These are phyloP conservation scores for Xylariaceae sp. DNA, from an alignment of 2,329 filamentous ascomycete genomes.

Conservation along the genomic window DNA sequence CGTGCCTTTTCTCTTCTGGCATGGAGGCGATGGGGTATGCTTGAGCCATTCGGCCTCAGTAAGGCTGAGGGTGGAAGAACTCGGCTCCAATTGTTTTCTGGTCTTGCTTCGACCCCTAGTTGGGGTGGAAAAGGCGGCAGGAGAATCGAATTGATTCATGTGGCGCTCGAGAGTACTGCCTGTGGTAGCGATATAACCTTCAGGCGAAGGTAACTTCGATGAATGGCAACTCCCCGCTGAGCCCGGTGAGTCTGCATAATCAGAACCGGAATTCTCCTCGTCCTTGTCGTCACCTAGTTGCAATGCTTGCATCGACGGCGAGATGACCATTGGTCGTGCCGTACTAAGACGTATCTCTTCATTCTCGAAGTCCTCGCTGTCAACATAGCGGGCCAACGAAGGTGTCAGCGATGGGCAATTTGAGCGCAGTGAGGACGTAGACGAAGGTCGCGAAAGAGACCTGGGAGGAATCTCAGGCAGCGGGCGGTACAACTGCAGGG, in stretches of 20 bases:
- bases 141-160: constrained; percentile 27
- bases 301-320: constrained; percentile 28
- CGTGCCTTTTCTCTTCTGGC: constrained; percentile 9
- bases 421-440: constrained; percentile 28
- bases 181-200: constrained; percentile 30
- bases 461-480: constrained; percentile 28
- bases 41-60: constrained; percentile 33
- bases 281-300: constrained; percentile 18
- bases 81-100: constrained; percentile 3
- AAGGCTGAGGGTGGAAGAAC: constrained; percentile 19
- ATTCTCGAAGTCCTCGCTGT: constrained; percentile 32
- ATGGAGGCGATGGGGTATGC: constrained; percentile 28
- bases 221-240: constrained; percentile 26
- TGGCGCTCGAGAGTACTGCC: constrained; percentile 32
- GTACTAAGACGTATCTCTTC: constrained; percentile 30
- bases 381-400: constrained; percentile 30
- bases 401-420: constrained; percentile 33
- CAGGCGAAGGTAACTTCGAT: constrained; percentile 25
- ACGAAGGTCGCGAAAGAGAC: constrained; percentile 22
- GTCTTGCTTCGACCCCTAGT: constrained; percentile 7
- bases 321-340: constrained; percentile 28
- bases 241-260: constrained; percentile 29
- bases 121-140: constrained; percentile 18
- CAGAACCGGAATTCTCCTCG: constrained; percentile 26
- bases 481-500: constrained; percentile 22